A percentile compares a stretch with the other conserved stretches of the same genome.
These are phyloP conservation scores for Sindora glabra DNA, from an alignment of 306 rosid genomes.

Conservation along the genomic window DNA sequence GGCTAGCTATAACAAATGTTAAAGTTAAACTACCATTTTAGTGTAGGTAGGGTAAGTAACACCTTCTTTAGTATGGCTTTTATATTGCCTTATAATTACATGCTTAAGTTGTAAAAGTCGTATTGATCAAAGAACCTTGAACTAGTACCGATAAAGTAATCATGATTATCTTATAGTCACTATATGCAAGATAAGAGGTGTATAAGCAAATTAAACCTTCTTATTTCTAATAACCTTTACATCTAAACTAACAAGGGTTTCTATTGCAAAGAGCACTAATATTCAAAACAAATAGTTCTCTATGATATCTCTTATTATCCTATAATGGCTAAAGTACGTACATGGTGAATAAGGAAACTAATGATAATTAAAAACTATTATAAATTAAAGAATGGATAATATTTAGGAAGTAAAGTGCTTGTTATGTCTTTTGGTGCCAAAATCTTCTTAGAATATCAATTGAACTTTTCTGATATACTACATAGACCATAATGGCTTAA, in stretches of 20 bases:
- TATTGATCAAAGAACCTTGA: conserved; percentile 54
- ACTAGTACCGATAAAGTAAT: conserved; percentile 27
- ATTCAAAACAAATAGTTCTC: conserved; percentile 63
- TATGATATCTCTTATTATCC: conserved; percentile 62
- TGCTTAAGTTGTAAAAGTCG: conserved; percentile 44
- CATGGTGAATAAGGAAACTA: conserved; percentile 16
- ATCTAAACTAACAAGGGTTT: conserved; percentile 52
- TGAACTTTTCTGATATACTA: conserved; percentile 56
- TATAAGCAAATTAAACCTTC: conserved; percentile 29
- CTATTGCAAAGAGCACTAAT: conserved; percentile 57
- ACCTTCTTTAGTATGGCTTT: conserved; percentile 39
- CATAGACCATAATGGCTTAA: conserved; percentile 60
- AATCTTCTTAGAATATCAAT: conserved; percentile 54
- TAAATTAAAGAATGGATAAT: not conserved
- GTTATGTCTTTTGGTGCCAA: conserved; percentile 51
- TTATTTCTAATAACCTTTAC: conserved; percentile 61
- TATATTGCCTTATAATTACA: conserved; percentile 59
- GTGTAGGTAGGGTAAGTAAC: conserved; percentile 38
- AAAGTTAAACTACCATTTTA: conserved; percentile 42
- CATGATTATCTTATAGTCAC: not conserved
- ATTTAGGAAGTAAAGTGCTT: conserved; percentile 25
- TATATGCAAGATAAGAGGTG: not conserved
- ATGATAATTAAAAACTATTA: conserved; percentile 4
- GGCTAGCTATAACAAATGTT: conserved; percentile 62
- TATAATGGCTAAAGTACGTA: conserved; percentile 40